A percentile compares a stretch with the other conserved stretches of the same genome.
These are phyloP conservation scores for Platanthera guangdongensis DNA, from an alignment of 106 monocot genomes.

Conservation along the genomic window DNA sequence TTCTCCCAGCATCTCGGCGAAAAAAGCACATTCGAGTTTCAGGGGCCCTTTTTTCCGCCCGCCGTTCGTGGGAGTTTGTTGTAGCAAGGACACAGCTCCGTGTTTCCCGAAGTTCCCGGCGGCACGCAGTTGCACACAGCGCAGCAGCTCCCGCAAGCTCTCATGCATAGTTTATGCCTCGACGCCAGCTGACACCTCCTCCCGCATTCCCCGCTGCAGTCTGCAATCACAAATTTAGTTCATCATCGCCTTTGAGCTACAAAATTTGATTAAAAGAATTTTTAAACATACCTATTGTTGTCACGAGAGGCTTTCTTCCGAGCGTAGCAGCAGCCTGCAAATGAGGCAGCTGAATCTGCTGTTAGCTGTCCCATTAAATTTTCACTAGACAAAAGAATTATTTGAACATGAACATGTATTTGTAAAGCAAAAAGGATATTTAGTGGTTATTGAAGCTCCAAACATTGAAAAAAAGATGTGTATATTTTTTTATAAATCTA, in stretches of 20 bases:
- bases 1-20: too few relatives aligned
- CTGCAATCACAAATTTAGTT: background rate
- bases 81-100: constrained; percentile 40
- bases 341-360: background rate
- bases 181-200: background rate
- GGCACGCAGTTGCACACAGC: constrained; percentile 44
- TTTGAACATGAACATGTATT: background rate
- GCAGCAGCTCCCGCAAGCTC: constrained; percentile 46
- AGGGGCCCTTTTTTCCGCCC: constrained; percentile 41
- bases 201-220: background rate
- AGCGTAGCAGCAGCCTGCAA: background rate
- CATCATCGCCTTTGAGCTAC: background rate
- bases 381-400: background rate
- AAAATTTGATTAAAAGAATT: too few relatives aligned
- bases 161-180: constrained; percentile 35
- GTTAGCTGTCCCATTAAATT: background rate
- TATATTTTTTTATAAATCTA: too few relatives aligned
- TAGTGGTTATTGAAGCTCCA: too few relatives aligned
- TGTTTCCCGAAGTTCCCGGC: constrained; percentile 37
- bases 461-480: too few relatives aligned
- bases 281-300: constrained; percentile 2
- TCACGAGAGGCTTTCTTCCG: background rate
- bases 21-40: background rate
- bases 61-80: constrained; percentile 24
- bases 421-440: background rate